A percentile compares a stretch with the other conserved stretches of the same genome.
Conservation (phyloP, 192 early-diverging fungal genomes). For the Cetraspora pellucida region DNA sequence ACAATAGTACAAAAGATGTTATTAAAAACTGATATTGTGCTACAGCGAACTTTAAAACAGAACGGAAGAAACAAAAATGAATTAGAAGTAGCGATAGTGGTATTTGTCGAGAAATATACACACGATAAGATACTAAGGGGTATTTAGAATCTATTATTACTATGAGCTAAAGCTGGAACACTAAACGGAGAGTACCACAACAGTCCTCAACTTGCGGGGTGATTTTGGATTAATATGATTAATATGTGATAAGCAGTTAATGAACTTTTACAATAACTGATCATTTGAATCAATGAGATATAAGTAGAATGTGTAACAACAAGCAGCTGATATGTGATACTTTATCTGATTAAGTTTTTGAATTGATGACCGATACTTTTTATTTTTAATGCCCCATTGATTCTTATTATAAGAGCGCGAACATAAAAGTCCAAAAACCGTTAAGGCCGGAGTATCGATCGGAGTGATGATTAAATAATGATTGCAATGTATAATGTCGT, state of each 20-base stretch:
- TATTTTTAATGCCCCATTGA: neutral
- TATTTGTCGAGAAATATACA: slow-evolving; percentile 1
- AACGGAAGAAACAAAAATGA: neutral
- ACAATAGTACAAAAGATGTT: no score
- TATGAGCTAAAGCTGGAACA: neutral
- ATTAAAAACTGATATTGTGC: neutral
- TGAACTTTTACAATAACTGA: neutral
- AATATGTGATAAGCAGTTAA: neutral
- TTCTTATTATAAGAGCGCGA: neutral
- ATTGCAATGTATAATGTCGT: neutral
- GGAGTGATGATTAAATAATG: neutral
- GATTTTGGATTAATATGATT: neutral
- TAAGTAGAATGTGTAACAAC: neutral
- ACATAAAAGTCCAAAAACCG: neutral
- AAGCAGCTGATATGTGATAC: neutral
- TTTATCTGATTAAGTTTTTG: neutral
- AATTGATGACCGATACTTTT: neutral
- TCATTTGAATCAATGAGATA: neutral
- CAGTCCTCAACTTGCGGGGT: neutral
- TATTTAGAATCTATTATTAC: neutral
- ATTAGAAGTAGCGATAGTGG: neutral
- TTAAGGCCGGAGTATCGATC: neutral
- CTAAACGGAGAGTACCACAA: neutral
- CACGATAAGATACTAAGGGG: neutral
- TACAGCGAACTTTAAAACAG: neutral